These are phyloP conservation scores for Apiospora phragmitis DNA, from an alignment of 2,329 filamentous ascomycete genomes.

Conservation along the genomic window DNA sequence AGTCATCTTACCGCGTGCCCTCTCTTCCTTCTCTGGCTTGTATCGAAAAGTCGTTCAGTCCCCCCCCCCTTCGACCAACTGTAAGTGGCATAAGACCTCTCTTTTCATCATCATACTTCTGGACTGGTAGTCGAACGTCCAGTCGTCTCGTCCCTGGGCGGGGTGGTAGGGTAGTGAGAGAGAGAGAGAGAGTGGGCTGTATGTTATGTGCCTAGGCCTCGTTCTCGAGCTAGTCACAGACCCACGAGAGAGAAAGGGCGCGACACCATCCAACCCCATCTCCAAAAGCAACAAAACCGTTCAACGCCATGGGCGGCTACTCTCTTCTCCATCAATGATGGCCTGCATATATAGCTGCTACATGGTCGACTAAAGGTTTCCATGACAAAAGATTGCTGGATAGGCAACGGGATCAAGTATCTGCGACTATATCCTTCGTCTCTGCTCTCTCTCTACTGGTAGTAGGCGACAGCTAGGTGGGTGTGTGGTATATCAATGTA, in stretches of 20 bases:
- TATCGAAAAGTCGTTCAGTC: not conserved
- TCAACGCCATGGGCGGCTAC: constrained; percentile 1
- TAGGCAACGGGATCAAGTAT: not conserved
- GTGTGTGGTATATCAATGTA: not conserved
- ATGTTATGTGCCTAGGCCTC: too few relatives aligned
- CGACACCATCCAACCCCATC: not conserved
- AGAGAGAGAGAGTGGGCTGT: not conserved
- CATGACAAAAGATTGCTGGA: not conserved
- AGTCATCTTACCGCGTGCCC: not conserved
- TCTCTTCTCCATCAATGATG: not conserved
- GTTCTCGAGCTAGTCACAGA: not conserved
- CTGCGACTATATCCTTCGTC: not conserved
- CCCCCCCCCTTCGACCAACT: not conserved
- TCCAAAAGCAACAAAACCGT: not conserved
- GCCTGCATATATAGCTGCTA: not conserved
- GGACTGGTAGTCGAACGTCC: not conserved
- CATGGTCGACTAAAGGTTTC: not conserved
- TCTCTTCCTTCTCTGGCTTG: not conserved
- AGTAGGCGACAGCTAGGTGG: not conserved
- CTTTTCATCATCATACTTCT: not conserved
- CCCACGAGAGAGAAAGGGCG: not conserved
- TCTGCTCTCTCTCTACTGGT: not conserved
- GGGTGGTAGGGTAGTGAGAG: not conserved
- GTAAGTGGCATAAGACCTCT: not conserved
- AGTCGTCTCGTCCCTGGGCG: not conserved